Evolutionary conservation across 768 basidiomycete genomes (phyloP), one percentile per base, ranked within the genome.

Genomic region (Albatrellus ellisii): DNA sequence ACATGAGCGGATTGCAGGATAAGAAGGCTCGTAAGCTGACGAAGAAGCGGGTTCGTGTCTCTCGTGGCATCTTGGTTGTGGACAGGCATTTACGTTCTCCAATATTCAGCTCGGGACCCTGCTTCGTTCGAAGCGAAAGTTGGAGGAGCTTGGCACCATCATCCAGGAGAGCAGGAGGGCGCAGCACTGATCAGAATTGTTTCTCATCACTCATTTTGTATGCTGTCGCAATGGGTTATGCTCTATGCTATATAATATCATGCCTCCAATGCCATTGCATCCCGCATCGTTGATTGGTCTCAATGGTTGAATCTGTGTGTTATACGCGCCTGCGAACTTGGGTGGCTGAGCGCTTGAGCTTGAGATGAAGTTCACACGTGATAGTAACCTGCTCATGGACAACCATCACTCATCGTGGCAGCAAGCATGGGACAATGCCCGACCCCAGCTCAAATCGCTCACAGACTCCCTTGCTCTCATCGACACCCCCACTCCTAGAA

Each of bases 21-120:
- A 99, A 99, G 79, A 97, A 94, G 69, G 94, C 94, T 46, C 76
- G 90, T 64, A 98, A 98, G 72, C 71, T 98, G 73, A 92, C 91
- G 55, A 99, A 99, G 81, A 97, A 94, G 73, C 81, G 91, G 73
- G 94, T 95, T 58, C 54, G 81, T 77, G n/a, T 44, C 17, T 26
- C 4, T 25, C 11, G 36, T 39, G n/a, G 4, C 21, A 14, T 25
- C 9, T 6, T 14, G 18, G 39, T 35, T 5, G 15, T 25, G 22
- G 35, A 34, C 20, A 44, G 45, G 50, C 34, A 26, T 44, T 27
- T 44, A 15, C 49, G 27, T 39, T 38, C 27, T 42, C 43, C 34
- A 27, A 12, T 36, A 14, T 21, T 44, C 56, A 91, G 90, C 81
- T 99, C 57, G 95, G 95, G 27, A 98, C 95, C n/a, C 75, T 98